Percentiles rank a stretch among this genome's conserved stretches.
phyloP scores from a whole-genome alignment of 2,329 filamentous ascomycete species.

The Myriangium duriaei region DNA sequence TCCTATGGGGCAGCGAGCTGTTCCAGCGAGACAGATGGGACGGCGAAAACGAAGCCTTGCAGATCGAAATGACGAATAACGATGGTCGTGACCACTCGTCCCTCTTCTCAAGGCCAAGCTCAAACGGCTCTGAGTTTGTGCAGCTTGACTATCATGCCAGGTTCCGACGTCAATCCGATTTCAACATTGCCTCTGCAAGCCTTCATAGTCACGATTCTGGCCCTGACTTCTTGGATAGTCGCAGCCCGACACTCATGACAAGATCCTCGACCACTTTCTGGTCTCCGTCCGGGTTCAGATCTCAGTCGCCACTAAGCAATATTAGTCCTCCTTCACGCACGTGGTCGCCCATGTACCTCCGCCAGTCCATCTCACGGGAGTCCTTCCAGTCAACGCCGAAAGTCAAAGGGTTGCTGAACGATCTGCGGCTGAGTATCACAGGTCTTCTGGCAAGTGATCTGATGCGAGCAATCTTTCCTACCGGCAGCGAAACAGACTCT shows the following conservation, averaged over 20 bases:
- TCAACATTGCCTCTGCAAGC: slow-evolving; percentile 44
- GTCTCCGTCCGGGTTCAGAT: slow-evolving; percentile 67
- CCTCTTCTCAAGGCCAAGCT: slow-evolving; percentile 6
- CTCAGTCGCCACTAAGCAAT: slow-evolving; percentile 50
- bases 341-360: slow-evolving; percentile 9
- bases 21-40: slow-evolving; percentile 53
- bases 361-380: slow-evolving; percentile 8
- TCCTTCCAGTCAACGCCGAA: slow-evolving; percentile 7
- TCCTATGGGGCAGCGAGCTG: slow-evolving; percentile 84
- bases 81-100: slow-evolving; percentile 6
- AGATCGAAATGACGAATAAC: slow-evolving; percentile 26
- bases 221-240: slow-evolving; percentile 54
- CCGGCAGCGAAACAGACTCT: slow-evolving; percentile 80
- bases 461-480: slow-evolving; percentile 72
- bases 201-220: slow-evolving; percentile 41
- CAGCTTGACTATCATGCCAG: slow-evolving; percentile 2
- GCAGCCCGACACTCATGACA: slow-evolving; percentile 56
- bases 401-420: slow-evolving; percentile 49
- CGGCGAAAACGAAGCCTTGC: slow-evolving; percentile 7
- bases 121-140: slow-evolving; percentile 7
- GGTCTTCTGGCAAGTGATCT: slow-evolving; percentile 82
- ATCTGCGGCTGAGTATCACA: slow-evolving; percentile 66
- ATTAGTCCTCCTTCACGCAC: slow-evolving; percentile 35
- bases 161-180: slow-evolving; percentile 6
- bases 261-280: slow-evolving; percentile 74